Conservation (phyloP, 805 yeast genomes). For the Myxozyma melibiosi region DNA sequence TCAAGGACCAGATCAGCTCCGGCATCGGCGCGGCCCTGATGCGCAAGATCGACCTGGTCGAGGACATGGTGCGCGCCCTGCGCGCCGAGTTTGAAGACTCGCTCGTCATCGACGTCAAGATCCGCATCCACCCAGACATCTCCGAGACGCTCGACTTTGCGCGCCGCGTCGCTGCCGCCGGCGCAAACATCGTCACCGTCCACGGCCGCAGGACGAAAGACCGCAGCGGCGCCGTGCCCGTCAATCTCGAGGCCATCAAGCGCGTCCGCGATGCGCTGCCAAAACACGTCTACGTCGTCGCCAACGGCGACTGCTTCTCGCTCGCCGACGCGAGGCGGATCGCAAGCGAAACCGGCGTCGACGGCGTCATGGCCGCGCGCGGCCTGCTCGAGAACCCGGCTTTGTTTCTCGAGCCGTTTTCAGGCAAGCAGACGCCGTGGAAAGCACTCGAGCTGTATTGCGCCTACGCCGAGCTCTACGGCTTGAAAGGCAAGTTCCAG, state of each 20-base stretch:
- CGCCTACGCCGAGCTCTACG: conserved; percentile 76
- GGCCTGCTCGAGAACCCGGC: conserved; percentile 89
- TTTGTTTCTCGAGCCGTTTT: conserved; percentile 51
- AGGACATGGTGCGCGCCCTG: conserved; percentile 81
- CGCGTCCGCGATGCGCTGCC: conserved; percentile 56
- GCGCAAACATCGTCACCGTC: conserved; percentile 91
- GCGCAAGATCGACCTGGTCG: conserved; percentile 76
- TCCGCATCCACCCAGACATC: conserved; percentile 79
- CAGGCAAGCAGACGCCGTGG: conserved; percentile 86
- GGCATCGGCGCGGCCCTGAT: conserved; percentile 97
- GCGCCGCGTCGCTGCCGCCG: conserved; percentile 72
- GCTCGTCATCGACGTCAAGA: conserved; percentile 87
- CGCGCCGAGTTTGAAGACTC: conserved; percentile 70
- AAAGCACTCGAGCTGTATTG: conserved; percentile 81
- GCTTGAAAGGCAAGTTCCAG: conserved; percentile 68
- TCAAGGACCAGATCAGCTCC: conserved; percentile 88
- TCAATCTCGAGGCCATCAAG: conserved; percentile 78
- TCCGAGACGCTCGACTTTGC: conserved; percentile 75
- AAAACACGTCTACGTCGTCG: conserved; percentile 74
- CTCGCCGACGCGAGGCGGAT: conserved; percentile 66
- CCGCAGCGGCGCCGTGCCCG: conserved; percentile 74
- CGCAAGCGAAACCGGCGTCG: conserved; percentile 67
- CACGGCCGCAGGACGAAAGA: conserved; percentile 90
- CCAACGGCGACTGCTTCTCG: conserved; percentile 92
- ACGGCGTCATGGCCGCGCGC: conserved; percentile 95